Evolutionary conservation across 352 stramenopile species (phyloP).

Genomic region (Phytophthora constricta): DNA sequence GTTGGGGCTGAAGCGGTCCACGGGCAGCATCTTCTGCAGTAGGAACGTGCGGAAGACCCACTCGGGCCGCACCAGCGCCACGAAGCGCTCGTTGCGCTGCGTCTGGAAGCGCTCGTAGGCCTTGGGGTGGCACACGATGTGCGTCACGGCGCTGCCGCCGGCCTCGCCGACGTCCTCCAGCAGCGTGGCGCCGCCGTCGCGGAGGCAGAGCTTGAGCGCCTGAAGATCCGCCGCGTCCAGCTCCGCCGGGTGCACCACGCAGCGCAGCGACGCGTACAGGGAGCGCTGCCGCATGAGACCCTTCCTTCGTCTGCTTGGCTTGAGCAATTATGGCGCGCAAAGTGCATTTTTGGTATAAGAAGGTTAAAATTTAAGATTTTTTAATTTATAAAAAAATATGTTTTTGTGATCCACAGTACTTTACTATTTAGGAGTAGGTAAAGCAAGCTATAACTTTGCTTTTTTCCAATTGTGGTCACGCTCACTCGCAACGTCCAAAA

Average conservation of each 20-base stretch:
- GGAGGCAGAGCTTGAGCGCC: constrained; percentile 66
- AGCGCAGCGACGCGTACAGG: constrained; percentile 57
- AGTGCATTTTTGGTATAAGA: not conserved
- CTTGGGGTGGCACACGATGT: constrained; percentile 75
- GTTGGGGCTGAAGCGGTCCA: constrained; percentile 81
- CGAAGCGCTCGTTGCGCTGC: constrained; percentile 69
- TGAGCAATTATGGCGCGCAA: not conserved
- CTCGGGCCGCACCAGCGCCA: constrained; percentile 75
- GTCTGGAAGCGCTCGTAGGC: constrained; percentile 57
- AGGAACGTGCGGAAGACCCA: constrained; percentile 84
- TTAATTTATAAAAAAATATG: too few relatives aligned
- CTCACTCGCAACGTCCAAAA: too few relatives aligned
- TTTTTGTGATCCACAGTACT: too few relatives aligned
- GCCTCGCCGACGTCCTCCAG: constrained; percentile 33
- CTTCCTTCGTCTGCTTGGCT: not conserved
- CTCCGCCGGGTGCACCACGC: constrained; percentile 60
- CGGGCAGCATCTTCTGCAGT: constrained; percentile 64
- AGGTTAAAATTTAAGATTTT: too few relatives aligned
- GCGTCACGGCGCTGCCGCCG: constrained; percentile 45
- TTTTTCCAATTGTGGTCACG: too few relatives aligned
- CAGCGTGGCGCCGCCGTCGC: constrained; percentile 64
- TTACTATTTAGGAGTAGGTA: too few relatives aligned
- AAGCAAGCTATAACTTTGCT: too few relatives aligned
- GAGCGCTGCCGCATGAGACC: constrained; percentile 46
- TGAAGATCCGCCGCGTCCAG: constrained; percentile 45